phyloP scores from a whole-genome alignment of 345 rosid species.

The Heritiera littoralis region DNA sequence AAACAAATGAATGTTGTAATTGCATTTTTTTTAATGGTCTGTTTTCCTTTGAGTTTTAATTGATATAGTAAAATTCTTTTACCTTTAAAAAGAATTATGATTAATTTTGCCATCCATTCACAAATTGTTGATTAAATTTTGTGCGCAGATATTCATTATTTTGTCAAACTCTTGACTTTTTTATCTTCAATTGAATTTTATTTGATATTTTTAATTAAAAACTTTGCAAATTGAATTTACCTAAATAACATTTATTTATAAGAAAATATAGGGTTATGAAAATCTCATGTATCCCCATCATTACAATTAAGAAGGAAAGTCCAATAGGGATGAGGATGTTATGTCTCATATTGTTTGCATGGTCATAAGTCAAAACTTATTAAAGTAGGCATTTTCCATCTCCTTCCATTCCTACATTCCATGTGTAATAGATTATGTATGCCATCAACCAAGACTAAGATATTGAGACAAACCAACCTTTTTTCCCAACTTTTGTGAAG shows the following conservation, averaged over 20 bases:
- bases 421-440: conserved; percentile 15
- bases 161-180: too few species aligned
- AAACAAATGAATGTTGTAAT: too few species aligned
- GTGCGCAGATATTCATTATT: too few species aligned
- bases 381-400: neutral
- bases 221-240: neutral
- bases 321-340: neutral
- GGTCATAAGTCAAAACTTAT: neutral
- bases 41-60: too few species aligned
- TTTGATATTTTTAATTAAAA: too few species aligned
- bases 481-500: too few species aligned
- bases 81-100: too few species aligned
- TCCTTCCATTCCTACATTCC: neutral
- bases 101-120: too few species aligned
- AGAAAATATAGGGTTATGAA: neutral
- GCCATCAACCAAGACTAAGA: conserved; percentile 11
- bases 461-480: conserved; percentile 7
- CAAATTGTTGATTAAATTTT: too few species aligned
- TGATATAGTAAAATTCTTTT: too few species aligned
- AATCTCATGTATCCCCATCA: neutral
- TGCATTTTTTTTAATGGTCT: too few species aligned
- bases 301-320: neutral
- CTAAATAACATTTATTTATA: neutral
- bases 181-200: too few species aligned
- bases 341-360: neutral